Base-by-base conservation (phyloP, 805 yeast species). In the Ogataea angusta region DNA sequence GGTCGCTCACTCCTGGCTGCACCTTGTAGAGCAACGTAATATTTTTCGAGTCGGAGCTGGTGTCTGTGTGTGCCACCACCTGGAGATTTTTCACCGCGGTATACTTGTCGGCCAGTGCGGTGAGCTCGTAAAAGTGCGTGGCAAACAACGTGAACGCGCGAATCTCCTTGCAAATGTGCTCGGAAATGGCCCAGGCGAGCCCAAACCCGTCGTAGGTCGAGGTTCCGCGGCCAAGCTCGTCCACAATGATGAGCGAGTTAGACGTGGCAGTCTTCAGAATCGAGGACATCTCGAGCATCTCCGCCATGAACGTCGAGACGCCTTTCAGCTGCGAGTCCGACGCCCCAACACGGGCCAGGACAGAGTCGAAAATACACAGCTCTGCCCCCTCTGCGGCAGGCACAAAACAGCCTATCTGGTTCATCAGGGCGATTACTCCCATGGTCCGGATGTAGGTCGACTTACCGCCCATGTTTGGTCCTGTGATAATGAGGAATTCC, bases 381-480 rank as follows among this genome's bases (percentile, higher is more conserved):
- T 87, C 90, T 0, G 96, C 90, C 24, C 72, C 80, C 28, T 69
- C 70, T 10, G 68, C 67, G 46, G 84, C 82, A 2, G 99, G 99
- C 18, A 90, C 79, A 57, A 83, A 90, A 44, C 93, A 83, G 1
- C 97, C 97, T 15, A 88, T 76, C 60, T 90, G 97, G 19, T 87
- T 85, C 85, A 90, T 73, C 34, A 90, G 66, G 2, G 93, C 82
- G 40, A 89, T 82, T 1, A 85, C 93, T 10, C 96, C 97, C 34
- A 86, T 72, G 54, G 90, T 95, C 48, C 96, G 73, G 36, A 90
- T 88, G 60, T 85, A 90, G 0, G 97, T 90, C 0, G 96, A 88
- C 61, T 90, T 90, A 58, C 97, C 97, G 47, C 97, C 97, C 97
- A 90, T 90, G 59, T 90, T 90, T 26, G 97, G 97, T 24, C 97